Evolutionary conservation across 2,329 filamentous ascomycete species (phyloP), one percentile per base, ranked within the genome.

Genomic region (Chaetomiaceae sp.): DNA sequence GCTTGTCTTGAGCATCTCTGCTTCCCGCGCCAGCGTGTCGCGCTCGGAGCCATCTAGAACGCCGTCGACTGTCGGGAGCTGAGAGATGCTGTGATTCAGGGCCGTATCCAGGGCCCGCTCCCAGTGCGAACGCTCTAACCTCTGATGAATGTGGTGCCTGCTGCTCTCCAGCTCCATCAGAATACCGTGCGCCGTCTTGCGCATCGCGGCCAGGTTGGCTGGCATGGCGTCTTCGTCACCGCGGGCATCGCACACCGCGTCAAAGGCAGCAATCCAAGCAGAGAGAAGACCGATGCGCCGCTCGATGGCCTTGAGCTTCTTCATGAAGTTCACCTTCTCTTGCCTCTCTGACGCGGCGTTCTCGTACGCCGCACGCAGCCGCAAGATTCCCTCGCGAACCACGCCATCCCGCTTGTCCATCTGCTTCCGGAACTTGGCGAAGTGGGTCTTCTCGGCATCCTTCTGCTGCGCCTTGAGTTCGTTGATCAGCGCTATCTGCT

Each of bases 401-500:
- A 88, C 76, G 8, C 70, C 70, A 42, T 93, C 86, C 52, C 86
- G 81, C 73, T 95, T 96, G 61, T 93, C 88, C 47, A 78, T 80
- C 57, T 94, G 88, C 66, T 95, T 96, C 58, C 83, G 83, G 69
- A 96, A 95, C 61, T 97, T 97, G 57, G 79, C 75, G 57, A 91
- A 91, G 40, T 88, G 89, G 3, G 81, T 72, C 30, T 78, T 79
- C 62, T 97, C 93, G 4, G 84, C 84, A 46, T 97, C 87, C 64
- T 89, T 94, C 62, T 95, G 88, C 64, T 96, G 88, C 20, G 86
- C 86, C 68, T 93, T 89, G 45, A 98, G 78, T 64, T 97, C 90
- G 57, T 95, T 95, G 65, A 98, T 98, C 61, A 96, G 69, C n/a
- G 83, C 84, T 76, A 95, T 90, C 65, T 98, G 91, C 69, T 98